phyloP scores from a whole-genome alignment of 2,329 filamentous ascomycete species.

The Fusarium nanum region DNA sequence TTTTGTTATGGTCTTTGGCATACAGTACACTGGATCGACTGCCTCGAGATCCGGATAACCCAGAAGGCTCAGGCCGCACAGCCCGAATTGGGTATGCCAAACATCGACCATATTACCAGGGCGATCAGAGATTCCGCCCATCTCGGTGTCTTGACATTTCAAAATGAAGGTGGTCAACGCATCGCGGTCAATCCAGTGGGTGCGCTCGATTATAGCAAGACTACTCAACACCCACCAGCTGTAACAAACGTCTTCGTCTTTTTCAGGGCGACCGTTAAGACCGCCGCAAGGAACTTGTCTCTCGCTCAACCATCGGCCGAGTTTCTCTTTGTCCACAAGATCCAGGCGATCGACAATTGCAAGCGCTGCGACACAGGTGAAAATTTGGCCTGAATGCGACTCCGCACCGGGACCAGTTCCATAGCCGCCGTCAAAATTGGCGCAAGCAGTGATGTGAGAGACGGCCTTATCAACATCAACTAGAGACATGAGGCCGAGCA shows the following conservation, averaged over 20 bases:
- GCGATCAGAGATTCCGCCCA: slow-evolving; percentile 88
- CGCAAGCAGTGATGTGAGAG: slow-evolving; percentile 80
- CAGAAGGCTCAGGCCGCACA: slow-evolving; percentile 88
- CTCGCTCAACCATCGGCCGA: slow-evolving; percentile 93
- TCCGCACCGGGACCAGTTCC: slow-evolving; percentile 90
- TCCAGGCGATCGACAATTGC: slow-evolving; percentile 86
- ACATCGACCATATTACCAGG: slow-evolving; percentile 97
- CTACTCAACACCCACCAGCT: slow-evolving; percentile 99
- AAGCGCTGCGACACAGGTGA: slow-evolving; percentile 90
- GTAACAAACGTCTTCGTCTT: slow-evolving; percentile 96
- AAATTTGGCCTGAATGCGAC: slow-evolving; percentile 94
- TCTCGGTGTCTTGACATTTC: slow-evolving; percentile 84
- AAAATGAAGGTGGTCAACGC: slow-evolving; percentile 87
- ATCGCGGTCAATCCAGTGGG: slow-evolving; percentile 92
- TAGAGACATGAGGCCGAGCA: slow-evolving; percentile 78
- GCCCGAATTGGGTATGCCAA: slow-evolving; percentile 91
- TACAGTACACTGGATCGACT: slow-evolving; percentile 89
- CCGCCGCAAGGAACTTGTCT: slow-evolving; percentile 88
- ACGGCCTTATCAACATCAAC: slow-evolving; percentile 86
- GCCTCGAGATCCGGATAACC: slow-evolving; percentile 79
- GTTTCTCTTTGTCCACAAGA: slow-evolving; percentile 81
- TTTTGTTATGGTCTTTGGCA: slow-evolving; percentile 75
- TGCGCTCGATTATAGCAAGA: slow-evolving; percentile 84
- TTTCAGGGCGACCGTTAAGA: slow-evolving; percentile 93
- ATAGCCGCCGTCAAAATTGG: slow-evolving; percentile 95